Evolutionary conservation across 192 early-diverging fungal species (phyloP).

Genomic region (Dissophora globulifera): DNA sequence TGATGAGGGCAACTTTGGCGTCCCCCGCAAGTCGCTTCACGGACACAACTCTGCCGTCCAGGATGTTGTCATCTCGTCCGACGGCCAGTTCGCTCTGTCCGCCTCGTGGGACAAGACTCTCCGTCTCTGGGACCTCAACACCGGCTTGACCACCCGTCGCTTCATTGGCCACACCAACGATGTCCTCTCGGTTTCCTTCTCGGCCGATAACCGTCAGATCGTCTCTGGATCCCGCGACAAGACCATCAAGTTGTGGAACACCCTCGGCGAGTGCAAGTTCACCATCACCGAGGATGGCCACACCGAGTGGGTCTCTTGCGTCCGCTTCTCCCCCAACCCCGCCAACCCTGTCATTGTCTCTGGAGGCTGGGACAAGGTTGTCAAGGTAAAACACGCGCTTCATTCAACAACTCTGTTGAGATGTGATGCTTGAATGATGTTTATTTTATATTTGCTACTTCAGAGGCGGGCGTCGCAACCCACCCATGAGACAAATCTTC

Average conservation of each 20-base stretch:
- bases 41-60: slow-evolving; percentile 99
- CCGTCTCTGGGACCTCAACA: slow-evolving; percentile 97
- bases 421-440: slow-evolving; percentile 59
- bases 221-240: slow-evolving; percentile 98
- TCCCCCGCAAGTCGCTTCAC: slow-evolving; percentile 87
- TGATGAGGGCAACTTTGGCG: slow-evolving; percentile 88
- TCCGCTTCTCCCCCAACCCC: slow-evolving; percentile 99
- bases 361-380: slow-evolving; percentile 99
- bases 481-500: slow-evolving; percentile 71
- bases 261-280: slow-evolving; percentile 99
- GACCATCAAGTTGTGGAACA: slow-evolving; percentile 99
- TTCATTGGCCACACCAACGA: slow-evolving; percentile 98
- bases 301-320: slow-evolving; percentile 99
- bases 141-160: slow-evolving; percentile 92
- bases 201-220: slow-evolving; percentile 99
- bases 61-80: slow-evolving; percentile 98
- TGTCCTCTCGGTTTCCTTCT: slow-evolving; percentile 99
- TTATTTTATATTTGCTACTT: slow-evolving; percentile 81
- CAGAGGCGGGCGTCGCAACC: slow-evolving; percentile 64
- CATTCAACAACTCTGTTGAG: no score
- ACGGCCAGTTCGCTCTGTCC: slow-evolving; percentile 98
- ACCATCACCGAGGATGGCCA: slow-evolving; percentile 97
- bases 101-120: slow-evolving; percentile 99
- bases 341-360: slow-evolving; percentile 98
- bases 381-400: slow-evolving; percentile 99